A percentile compares a stretch with the other conserved stretches of the same genome.
Evolutionary conservation across 441 rosid genomes (phyloP).

Genomic region (Populus hybrid): DNA sequence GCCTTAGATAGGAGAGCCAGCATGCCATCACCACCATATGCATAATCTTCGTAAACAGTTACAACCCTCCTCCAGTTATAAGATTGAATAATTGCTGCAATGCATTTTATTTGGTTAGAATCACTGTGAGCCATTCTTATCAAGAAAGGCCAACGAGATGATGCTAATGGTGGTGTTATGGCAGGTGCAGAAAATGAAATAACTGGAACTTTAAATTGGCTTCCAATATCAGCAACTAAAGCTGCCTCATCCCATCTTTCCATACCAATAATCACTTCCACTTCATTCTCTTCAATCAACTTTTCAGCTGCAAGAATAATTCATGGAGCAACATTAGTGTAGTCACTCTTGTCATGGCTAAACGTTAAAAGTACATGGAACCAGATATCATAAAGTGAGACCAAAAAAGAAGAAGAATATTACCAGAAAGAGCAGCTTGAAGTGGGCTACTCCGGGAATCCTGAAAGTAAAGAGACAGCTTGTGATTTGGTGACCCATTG

Average conservation of each 20-base stretch:
- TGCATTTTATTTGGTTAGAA: constrained; percentile 35
- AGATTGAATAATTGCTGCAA: constrained; percentile 31
- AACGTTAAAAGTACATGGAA: neutral
- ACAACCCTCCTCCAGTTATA: constrained; percentile 38
- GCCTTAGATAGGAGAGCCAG: constrained; percentile 27
- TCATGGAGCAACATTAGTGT: neutral
- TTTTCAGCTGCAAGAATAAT: constrained; percentile 31
- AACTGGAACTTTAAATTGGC: constrained; percentile 33
- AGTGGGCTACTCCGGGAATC: constrained; percentile 31
- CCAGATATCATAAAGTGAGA: neutral
- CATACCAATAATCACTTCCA: constrained; percentile 41
- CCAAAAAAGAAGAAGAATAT: neutral
- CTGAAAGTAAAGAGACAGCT: constrained; percentile 1
- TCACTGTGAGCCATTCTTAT: constrained; percentile 28
- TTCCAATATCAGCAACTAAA: constrained; percentile 41
- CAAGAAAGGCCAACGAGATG: constrained; percentile 42
- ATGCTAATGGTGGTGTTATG: constrained; percentile 14
- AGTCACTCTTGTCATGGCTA: neutral
- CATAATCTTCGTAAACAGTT: constrained; percentile 37
- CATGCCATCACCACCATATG: constrained; percentile 33
- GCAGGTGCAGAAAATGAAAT: constrained; percentile 39
- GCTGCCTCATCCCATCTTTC: constrained; percentile 49
- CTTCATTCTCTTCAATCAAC: constrained; percentile 31
- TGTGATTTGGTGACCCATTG: constrained; percentile 12
- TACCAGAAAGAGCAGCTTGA: constrained; percentile 34